phyloP scores from a whole-genome alignment of 352 stramenopile species.

The Phytophthora vignae region DNA sequence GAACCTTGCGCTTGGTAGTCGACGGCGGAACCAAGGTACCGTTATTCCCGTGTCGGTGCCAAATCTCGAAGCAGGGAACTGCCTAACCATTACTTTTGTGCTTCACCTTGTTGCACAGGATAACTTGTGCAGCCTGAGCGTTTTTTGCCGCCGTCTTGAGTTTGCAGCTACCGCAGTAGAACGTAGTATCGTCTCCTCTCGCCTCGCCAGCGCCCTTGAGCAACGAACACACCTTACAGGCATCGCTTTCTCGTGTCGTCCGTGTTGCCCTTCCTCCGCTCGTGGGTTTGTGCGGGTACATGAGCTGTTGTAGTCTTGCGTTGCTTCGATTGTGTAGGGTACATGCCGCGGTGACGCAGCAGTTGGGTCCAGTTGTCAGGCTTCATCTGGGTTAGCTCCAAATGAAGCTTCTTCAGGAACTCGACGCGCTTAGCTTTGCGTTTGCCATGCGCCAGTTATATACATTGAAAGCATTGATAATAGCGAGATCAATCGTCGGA shows the following conservation, averaged over 20 bases:
- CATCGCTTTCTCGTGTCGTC: no score
- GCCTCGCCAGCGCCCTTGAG: background rate
- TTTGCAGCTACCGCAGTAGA: constrained; percentile 7
- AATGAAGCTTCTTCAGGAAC: background rate
- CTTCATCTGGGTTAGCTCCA: background rate
- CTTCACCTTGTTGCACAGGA: constrained; percentile 20
- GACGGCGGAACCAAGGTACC: background rate
- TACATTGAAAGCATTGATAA: background rate
- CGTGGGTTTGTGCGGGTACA: background rate
- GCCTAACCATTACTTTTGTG: background rate
- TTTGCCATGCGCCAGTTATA: background rate
- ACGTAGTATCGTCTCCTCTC: constrained; percentile 3
- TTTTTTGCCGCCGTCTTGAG: background rate
- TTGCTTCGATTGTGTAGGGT: background rate
- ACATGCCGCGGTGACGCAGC: background rate
- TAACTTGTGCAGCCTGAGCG: background rate
- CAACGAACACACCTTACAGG: no score
- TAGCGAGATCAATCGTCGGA: background rate
- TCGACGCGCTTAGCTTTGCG: background rate
- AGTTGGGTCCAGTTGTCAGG: background rate
- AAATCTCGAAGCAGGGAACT: constrained; percentile 8
- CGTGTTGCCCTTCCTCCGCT: constrained; percentile 3
- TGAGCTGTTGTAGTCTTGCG: background rate
- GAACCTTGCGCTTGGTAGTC: background rate
- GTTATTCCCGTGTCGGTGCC: background rate